Percentiles rank a stretch among this genome's conserved stretches.
Conservation (phyloP, 2,329 filamentous ascomycete species). For the Xylogone sp. region DNA sequence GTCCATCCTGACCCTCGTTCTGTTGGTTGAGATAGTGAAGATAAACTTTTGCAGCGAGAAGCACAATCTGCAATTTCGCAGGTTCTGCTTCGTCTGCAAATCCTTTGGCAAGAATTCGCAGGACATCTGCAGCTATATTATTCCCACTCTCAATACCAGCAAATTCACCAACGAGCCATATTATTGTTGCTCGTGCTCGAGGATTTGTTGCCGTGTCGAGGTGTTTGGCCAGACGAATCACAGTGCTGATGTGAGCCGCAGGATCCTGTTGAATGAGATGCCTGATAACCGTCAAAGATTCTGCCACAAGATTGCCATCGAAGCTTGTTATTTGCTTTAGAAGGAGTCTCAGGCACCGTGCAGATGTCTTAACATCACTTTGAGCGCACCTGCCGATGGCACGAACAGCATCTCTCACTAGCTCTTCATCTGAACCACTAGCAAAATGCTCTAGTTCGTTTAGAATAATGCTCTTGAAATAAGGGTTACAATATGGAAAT, state of each 20-base stretch:
- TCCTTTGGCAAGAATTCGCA: conserved; percentile 80
- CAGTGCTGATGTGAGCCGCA: conserved; percentile 74
- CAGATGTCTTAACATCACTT: conserved; percentile 64
- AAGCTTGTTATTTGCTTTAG: conserved; percentile 84
- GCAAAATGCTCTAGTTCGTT: conserved; percentile 95
- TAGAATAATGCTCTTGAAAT: conserved; percentile 80
- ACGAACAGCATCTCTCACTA: conserved; percentile 85
- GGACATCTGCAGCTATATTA: conserved; percentile 88
- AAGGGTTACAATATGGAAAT: conserved; percentile 74
- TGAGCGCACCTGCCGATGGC: conserved; percentile 94
- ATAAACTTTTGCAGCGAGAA: conserved; percentile 95
- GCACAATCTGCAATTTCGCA: conserved; percentile 85
- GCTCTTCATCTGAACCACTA: conserved; percentile 65
- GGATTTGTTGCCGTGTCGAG: conserved; percentile 85
- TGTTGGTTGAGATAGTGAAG: conserved; percentile 77
- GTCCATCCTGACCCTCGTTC: conserved; percentile 35
- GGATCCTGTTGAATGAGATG: conserved; percentile 94
- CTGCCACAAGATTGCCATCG: conserved; percentile 83
- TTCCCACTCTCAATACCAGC: conserved; percentile 74
- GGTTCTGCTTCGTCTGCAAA: conserved; percentile 81
- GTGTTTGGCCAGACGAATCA: conserved; percentile 85
- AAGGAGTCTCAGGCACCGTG: conserved; percentile 77
- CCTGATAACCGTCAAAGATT: conserved; percentile 90
- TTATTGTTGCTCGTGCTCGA: conserved; percentile 86
- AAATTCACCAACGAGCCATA: conserved; percentile 97